phyloP scores from a whole-genome alignment of 352 stramenopile genomes.

The Phytopythium helicoides region DNA sequence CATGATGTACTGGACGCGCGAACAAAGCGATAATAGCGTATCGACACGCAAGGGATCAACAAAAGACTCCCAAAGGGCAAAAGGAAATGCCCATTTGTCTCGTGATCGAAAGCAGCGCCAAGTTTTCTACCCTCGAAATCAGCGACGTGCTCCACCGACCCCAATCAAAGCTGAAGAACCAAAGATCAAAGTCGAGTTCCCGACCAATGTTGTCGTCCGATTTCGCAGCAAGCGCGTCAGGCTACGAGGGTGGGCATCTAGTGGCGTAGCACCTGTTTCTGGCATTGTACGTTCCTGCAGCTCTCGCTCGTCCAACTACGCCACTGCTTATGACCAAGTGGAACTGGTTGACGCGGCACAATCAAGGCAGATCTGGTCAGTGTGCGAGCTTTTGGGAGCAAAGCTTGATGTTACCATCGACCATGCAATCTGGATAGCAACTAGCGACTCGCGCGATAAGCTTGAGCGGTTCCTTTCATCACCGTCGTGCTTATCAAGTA shows the following conservation, averaged over 20 bases:
- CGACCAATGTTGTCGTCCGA: conserved; percentile 43
- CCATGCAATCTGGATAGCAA: conserved; percentile 30
- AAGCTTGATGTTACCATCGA: conserved; percentile 20
- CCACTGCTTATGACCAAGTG: conserved; percentile 22
- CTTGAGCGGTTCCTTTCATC: conserved; percentile 13
- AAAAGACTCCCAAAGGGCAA: too few species aligned
- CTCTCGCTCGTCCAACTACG: conserved; percentile 6
- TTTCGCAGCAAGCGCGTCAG: conserved; percentile 29
- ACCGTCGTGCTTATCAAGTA: neutral
- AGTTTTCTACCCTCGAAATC: neutral
- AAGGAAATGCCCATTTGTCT: too few species aligned
- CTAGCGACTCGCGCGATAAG: conserved; percentile 16
- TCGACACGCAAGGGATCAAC: too few species aligned
- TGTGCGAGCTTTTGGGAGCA: conserved; percentile 24
- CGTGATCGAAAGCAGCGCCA: neutral
- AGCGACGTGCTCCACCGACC: neutral
- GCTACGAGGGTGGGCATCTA: conserved; percentile 34
- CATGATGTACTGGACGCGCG: conserved; percentile 14
- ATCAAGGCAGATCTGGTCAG: neutral
- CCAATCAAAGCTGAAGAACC: neutral
- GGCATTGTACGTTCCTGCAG: conserved; percentile 36
- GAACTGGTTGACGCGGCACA: too few species aligned
- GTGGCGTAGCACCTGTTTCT: conserved; percentile 40
- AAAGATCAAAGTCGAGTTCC: conserved; percentile 19
- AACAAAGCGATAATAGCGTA: neutral